These are phyloP conservation scores for Geranomyces variabilis DNA, from an alignment of 192 early-diverging fungal species.

Conservation along the genomic window DNA sequence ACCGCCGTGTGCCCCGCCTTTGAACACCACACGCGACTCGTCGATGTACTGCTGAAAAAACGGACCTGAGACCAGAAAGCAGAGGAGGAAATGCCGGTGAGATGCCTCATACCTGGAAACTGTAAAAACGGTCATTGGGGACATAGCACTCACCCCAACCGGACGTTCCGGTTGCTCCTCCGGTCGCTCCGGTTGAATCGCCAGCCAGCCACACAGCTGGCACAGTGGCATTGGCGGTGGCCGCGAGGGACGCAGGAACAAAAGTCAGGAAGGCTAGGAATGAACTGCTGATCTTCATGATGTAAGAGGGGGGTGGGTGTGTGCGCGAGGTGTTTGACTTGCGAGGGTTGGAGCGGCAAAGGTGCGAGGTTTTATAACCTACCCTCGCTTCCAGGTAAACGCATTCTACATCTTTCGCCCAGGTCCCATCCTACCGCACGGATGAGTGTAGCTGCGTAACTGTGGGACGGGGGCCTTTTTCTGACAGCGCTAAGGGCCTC, in stretches of 20 bases:
- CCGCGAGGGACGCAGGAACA: not conserved
- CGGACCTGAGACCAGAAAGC: not conserved
- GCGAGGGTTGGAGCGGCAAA: too few species aligned
- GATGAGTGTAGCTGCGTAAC: too few species aligned
- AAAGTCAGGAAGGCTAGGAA: not conserved
- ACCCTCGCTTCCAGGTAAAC: too few species aligned
- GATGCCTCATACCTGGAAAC: too few species aligned
- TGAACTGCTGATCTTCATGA: not conserved
- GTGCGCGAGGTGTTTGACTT: too few species aligned
- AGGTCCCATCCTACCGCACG: too few species aligned
- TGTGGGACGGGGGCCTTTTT: too few species aligned
- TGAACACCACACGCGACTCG: not conserved
- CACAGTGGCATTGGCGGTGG: not conserved
- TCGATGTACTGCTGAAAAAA: not conserved
- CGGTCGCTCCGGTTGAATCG: not conserved
- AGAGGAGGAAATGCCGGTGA: not conserved
- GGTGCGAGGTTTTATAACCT: too few species aligned
- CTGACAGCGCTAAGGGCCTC: too few species aligned
- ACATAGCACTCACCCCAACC: too few species aligned
- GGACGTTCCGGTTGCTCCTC: not conserved
- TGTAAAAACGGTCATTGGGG: too few species aligned
- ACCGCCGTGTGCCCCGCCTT: not conserved
- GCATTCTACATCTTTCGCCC: too few species aligned
- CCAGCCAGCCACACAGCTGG: not conserved
- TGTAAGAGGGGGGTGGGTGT: not conserved